These are phyloP conservation scores for Quercus rubra DNA, from an alignment of 306 rosid species.

Conservation along the genomic window DNA sequence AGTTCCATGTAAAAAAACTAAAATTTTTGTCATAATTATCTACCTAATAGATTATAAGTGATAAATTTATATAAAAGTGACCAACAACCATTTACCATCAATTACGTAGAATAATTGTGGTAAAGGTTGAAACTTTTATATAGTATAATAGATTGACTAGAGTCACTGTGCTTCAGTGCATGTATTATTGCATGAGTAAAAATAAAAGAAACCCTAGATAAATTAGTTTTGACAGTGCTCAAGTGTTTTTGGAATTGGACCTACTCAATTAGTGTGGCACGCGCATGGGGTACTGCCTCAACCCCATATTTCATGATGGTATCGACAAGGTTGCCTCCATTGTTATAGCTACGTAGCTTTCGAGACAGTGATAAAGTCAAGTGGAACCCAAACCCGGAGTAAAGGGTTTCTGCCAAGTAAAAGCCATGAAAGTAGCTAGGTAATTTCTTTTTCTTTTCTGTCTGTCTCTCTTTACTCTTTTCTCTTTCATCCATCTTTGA, in stretches of 20 bases:
- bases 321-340: too few relatives aligned
- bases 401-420: slow-evolving; percentile 19
- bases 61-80: too few relatives aligned
- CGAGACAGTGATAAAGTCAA: not conserved
- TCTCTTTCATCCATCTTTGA: slow-evolving; percentile 43
- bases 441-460: not conserved
- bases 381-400: slow-evolving; percentile 10
- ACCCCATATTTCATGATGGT: not conserved
- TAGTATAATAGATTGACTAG: too few relatives aligned
- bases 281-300: not conserved
- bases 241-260: not conserved
- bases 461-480: slow-evolving; percentile 17
- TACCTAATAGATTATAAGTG: fast-evolving
- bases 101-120: too few relatives aligned
- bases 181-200: not conserved
- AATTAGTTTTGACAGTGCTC: not conserved
- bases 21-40: too few relatives aligned
- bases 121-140: too few relatives aligned
- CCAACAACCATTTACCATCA: too few relatives aligned
- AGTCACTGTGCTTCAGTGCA: too few relatives aligned
- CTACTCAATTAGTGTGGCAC: not conserved
- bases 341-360: too few relatives aligned
- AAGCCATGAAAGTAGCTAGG: slow-evolving; percentile 28
- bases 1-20: too few relatives aligned
- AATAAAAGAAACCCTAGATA: not conserved